Base-by-base conservation (phyloP, 73 alveolate species). In the Diophrys appendiculata region DNA sequence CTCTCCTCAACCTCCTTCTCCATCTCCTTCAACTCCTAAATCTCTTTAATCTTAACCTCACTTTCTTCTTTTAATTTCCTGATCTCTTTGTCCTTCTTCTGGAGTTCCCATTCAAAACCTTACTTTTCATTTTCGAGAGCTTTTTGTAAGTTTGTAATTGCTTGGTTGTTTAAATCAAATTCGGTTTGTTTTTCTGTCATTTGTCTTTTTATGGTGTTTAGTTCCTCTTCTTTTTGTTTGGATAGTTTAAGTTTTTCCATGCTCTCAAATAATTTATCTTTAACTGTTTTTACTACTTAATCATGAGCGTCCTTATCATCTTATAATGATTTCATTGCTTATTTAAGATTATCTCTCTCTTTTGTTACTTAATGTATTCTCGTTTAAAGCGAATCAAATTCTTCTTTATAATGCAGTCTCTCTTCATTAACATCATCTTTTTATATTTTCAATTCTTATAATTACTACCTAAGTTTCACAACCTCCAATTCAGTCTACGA, bases 111-210 rank as follows among this genome's bases (percentile, higher is more conserved):
- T 2, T 84, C 92, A 52, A 77, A 70, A 23, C 77, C 69, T 22
- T 84, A 85, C 52, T 84, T 33, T 53, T 77, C 33, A n/a, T 77
- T 29, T 65, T 77, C 56, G 0, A 84, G 33, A 0, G 92, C 87
- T 35, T 73, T 69, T 69, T 84, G 75, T 26, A 84, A 73, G 27
- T 65, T 52, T 29, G 64, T 68, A 0, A 84, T 30, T 5, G 84
- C 74, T 68, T 76, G 52, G 35, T 74, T 68, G 1, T 52, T 18
- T 52, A 77, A 72, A 5, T 69, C 74, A 1, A 68, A 14, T 26
- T 84, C 92, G 0, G 31, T 18, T 31, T 78, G 81, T 35, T 84
- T 84, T 23, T 77, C 78, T 11, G n/a, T 70, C 26, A 70, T 34
- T 70, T 8, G 11, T 32, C 22, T 11, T 32, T 70, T 54, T 30